These are phyloP conservation scores for Exophiala dermatitidis DNA, from an alignment of 2,329 filamentous ascomycete genomes.

Conservation along the genomic window DNA sequence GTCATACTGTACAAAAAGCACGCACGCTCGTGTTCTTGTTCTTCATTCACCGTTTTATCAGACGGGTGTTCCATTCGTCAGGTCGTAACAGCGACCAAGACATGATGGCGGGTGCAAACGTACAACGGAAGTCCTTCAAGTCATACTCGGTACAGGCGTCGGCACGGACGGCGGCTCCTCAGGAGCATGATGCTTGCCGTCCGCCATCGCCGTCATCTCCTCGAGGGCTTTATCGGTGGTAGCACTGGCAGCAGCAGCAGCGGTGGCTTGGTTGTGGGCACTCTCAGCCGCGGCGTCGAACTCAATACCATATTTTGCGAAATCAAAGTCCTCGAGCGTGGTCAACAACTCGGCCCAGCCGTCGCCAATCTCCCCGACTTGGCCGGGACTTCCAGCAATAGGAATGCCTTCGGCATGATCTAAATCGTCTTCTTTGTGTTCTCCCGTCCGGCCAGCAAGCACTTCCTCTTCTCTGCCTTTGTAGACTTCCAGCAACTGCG, in stretches of 20 bases:
- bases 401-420: constrained; percentile 32
- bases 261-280: constrained; percentile 1
- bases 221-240: constrained; percentile 26
- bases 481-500: constrained; percentile 68
- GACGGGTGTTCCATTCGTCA: no score
- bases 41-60: no score
- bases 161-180: constrained; percentile 15
- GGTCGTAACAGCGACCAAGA: no score
- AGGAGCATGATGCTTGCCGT: constrained; percentile 22
- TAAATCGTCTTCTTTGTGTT: constrained; percentile 52
- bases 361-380: constrained; percentile 51
- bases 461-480: constrained; percentile 70
- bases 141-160: constrained; percentile 5
- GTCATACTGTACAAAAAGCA: no score
- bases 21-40: no score
- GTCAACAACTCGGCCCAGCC: constrained; percentile 51
- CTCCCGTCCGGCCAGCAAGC: constrained; percentile 70
- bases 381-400: constrained; percentile 39
- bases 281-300: constrained; percentile 14
- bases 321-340: constrained; percentile 54
- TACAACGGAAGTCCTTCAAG: background rate
- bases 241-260: background rate
- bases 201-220: constrained; percentile 25
- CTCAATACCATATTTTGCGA: constrained; percentile 51
- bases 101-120: no score